Base-by-base conservation (phyloP, 805 yeast genomes). In the Saccharomycopsis capsularis region DNA sequence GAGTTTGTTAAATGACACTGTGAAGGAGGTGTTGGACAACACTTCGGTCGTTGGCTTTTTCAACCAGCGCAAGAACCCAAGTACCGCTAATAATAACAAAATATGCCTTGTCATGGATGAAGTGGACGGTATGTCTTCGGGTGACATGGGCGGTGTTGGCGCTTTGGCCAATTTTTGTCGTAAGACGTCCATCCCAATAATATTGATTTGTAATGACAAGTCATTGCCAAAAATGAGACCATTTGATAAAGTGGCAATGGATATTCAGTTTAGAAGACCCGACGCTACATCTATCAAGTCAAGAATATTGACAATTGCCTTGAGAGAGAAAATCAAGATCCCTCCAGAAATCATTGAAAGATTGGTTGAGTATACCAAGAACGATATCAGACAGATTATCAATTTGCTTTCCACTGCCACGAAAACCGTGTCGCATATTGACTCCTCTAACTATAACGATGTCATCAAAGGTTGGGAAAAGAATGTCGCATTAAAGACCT, bases 91-190 rank as follows among this genome's bases (percentile, higher is more conserved):
- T 42, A 73, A 75, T 46, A 25, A 35, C 3, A 81, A 76, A 52
- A 81, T 91, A 57, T 87, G 89, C 48, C 72, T 93, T 42, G 84
- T 93, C 55, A 89, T 93, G 98, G 99, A 93, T 67, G 99, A 93
- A 68, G 98, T 93, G 27, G 99, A 93, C 64, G 99, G 99, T 57
- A 93, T 93, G 98, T 87, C 96, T 37, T 89, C 95, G 61, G 99
- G 99, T 55, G 99, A 93, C 66, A 82, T 93, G 58, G 99, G 99
- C 53, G 99, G 99, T 55, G 96, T 93, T 24, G 97, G 96, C 22
- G 95, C 89, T 52, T 73, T 93, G 65, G 88, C 97, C 0, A 81
- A 83, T 37, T 83, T 87, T 57, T 90, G 97, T 62, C 75, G 83
- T 39, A 82, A 80, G 44, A 89, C 98, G 0, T 75, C 80, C 40